Evolutionary conservation across 1,139 yeast species (phyloP), one percentile per base, ranked within the genome.

Genomic region (Blastobotrys petasosporus): DNA sequence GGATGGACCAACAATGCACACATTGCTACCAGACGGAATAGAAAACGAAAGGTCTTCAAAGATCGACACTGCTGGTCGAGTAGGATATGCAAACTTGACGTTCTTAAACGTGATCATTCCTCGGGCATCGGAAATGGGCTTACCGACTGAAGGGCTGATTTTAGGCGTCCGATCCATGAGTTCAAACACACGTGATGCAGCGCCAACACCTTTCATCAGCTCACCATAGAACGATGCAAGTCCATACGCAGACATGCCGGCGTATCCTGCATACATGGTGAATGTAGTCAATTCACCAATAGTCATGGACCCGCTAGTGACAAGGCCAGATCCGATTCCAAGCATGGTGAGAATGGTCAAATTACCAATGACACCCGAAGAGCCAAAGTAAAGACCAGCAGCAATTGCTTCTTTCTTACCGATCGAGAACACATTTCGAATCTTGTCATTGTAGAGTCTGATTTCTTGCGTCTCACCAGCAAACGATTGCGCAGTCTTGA

Each of bases 201-300:
- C 97, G 51, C 98, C 98, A 6, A 90, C 83, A 41, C 97, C 97
- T 68, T 90, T 92, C 95, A 92, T 90, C 50, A 90, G 69, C 61
- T 92, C 97, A 1, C 95, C 83, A 60, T 88, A 90, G 62, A 90
- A 90, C 51, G 84, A 83, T 0, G 96, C 92, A 37, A 92, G 66
- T 1, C 97, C 97, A 63, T 85, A 85, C 32, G 90, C 85, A 0
- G 97, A 85, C 45, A 82, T 75, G 3, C 97, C 97, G 1, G 97
- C 86, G 61, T 86, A 90, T 36, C 88, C 90, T 0, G 96, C 92
- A 65, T 90, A 90, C 76, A 92, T 79, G 82, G 90, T 83, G 64
- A 86, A 90, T 32, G 95, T 87, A 11, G 97, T 85, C 46, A 90
- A 73, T 62, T 86, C 96, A 54, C 98, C 97, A 46, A 88, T 76